Evolutionary conservation across 2,329 filamentous ascomycete species (phyloP), one percentile per base, ranked within the genome.

Genomic region (Lasiodiplodia citricola): DNA sequence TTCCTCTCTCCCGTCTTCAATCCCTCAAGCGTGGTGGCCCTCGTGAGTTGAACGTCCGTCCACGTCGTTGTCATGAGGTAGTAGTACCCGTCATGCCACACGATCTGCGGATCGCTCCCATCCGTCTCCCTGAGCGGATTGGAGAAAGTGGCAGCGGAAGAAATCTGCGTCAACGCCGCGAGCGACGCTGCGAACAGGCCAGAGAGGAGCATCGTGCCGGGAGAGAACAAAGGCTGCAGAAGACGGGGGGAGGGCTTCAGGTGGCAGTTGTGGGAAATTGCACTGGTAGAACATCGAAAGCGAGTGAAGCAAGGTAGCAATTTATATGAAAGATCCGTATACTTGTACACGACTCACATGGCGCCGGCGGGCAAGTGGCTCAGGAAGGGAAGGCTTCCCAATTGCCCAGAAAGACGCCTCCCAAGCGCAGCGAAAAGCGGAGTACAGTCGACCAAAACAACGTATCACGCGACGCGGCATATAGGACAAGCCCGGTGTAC

Each of bases 11-110:
- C 85, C 0, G 81, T 84, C 78, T 87, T 87, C n/a, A 89, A 76
- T 0, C 86, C 86, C 44, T 84, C 82, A 5, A 89, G 76, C 0
- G 86, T 88, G 13, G 78, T 85, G 0, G 87, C 82, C 0, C 85
- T 80, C 0, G 85, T 83, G 18, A 89, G 82, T 70, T 86, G 80
- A 18, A 90, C 78, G 70, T 88, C 80, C 1, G 78, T 83, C 85
- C 85, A 89, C 28, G 85, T 85, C 0, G 86, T 88, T 0, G 85
- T 85, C 71, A 87, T 82, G 28, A 89, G 79, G 70, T 88, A 88
- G 75, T 88, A 88, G 71, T 85, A 87, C 0, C 85, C 86, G 14
- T 81, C 83, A 0, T 80, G 80, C 66, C 83, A 87, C 1, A 83
- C 82, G 6, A 88, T 82, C 70, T 84, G 84, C 0, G 87, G 85